These are phyloP conservation scores for Daldinia caldariorum DNA, from an alignment of 495 filamentous ascomycete species.

Conservation along the genomic window DNA sequence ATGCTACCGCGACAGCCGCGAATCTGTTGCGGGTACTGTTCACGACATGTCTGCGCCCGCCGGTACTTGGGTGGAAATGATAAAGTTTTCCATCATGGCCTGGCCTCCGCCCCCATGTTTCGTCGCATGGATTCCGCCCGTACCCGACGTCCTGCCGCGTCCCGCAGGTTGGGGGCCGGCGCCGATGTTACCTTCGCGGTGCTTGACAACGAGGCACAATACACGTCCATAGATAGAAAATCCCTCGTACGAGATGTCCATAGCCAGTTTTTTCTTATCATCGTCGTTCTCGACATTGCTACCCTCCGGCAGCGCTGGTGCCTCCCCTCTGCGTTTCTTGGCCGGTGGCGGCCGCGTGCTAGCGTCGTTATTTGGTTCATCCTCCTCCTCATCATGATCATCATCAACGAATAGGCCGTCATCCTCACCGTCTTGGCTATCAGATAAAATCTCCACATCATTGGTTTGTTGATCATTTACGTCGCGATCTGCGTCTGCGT, in stretches of 20 bases:
- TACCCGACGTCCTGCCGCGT: constrained; percentile 39
- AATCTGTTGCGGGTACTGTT: constrained; percentile 26
- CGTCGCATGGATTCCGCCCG: constrained; percentile 45
- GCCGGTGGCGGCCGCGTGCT: constrained; percentile 48
- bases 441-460: constrained; percentile 41
- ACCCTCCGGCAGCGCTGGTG: constrained; percentile 37
- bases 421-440: constrained; percentile 43
- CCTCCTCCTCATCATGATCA: too few relatives aligned
- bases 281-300: constrained; percentile 60
- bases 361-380: constrained; percentile 42
- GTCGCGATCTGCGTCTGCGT: constrained; percentile 36
- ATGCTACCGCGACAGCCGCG: constrained; percentile 34
- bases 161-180: constrained; percentile 40
- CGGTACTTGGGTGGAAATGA: constrained; percentile 74
- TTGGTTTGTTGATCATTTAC: constrained; percentile 23
- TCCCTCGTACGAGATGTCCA: constrained; percentile 90
- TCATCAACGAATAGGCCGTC: constrained; percentile 53
- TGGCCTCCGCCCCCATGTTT: constrained; percentile 62
- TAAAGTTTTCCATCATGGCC: constrained; percentile 94
- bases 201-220: constrained; percentile 87
- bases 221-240: constrained; percentile 94
- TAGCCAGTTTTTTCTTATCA: constrained; percentile 87
- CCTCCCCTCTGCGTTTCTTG: constrained; percentile 60
- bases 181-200: constrained; percentile 50
- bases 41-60: constrained; percentile 49